phyloP scores from a whole-genome alignment of 495 filamentous ascomycete species.

The Collariella sp. region DNA sequence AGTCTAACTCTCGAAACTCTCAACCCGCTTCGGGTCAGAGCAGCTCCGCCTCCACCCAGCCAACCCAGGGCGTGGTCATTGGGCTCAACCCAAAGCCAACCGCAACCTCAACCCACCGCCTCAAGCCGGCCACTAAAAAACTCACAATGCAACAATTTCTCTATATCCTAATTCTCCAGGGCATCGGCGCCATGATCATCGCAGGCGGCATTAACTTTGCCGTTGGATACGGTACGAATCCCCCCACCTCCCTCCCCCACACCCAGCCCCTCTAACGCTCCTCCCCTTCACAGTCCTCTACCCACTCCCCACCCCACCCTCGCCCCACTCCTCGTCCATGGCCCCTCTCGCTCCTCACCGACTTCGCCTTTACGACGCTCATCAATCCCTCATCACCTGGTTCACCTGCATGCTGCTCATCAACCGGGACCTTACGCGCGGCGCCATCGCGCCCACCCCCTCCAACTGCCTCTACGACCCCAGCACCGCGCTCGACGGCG shows the following conservation, averaged over 20 bases:
- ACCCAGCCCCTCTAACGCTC: not conserved
- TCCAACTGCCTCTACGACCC: no score
- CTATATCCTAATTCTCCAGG: constrained; percentile 35
- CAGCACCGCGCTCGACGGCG: not conserved
- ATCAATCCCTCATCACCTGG: constrained; percentile 31
- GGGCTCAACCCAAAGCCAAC: no score
- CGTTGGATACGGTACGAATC: constrained; percentile 36
- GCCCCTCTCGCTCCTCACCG: constrained; percentile 31
- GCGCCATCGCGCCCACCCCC: constrained; percentile 29
- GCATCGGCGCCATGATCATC: constrained; percentile 30
- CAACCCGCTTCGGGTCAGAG: no score
- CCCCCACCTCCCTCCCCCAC: not conserved
- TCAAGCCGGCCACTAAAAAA: constrained; percentile 22
- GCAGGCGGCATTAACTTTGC: constrained; percentile 40
- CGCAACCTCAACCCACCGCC: constrained; percentile 1
- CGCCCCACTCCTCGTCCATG: constrained; percentile 34
- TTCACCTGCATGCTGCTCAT: constrained; percentile 25
- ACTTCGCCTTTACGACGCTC: constrained; percentile 32
- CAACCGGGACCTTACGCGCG: constrained; percentile 29
- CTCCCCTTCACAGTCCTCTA: constrained; percentile 9
- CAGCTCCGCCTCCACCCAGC: no score
- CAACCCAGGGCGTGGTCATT: no score
- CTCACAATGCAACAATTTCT: constrained; percentile 33
- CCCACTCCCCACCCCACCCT: constrained; percentile 17
- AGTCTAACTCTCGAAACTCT: no score